These are phyloP conservation scores for Colletotrichum tofieldiae DNA, from an alignment of 2,329 filamentous ascomycete species.

Conservation along the genomic window DNA sequence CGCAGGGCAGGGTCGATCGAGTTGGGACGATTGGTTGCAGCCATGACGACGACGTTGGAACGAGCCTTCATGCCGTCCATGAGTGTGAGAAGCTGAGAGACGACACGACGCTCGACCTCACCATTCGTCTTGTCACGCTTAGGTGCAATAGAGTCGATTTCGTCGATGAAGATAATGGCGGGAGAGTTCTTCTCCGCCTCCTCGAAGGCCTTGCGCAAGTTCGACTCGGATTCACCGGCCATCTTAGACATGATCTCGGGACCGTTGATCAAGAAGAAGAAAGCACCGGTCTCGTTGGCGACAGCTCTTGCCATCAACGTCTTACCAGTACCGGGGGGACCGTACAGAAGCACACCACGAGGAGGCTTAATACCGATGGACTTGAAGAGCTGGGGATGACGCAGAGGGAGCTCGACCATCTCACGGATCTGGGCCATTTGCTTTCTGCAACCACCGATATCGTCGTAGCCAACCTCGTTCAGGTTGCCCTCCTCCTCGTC, in stretches of 20 bases:
- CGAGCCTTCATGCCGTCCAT: constrained; percentile 99
- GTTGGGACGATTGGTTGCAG: constrained; percentile 98
- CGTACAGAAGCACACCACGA: constrained; percentile 96
- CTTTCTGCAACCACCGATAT: constrained; percentile 99
- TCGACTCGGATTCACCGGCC: constrained; percentile 99
- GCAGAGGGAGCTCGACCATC: constrained; percentile 95
- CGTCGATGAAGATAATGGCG: constrained; percentile 99
- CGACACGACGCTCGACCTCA: constrained; percentile 97
- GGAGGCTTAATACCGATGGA: constrained; percentile 99
- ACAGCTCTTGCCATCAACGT: constrained; percentile 99
- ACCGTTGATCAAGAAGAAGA: constrained; percentile 99
- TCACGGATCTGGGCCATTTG: constrained; percentile 99
- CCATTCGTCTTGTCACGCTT: constrained; percentile 99
- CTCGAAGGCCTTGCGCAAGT: constrained; percentile 98
- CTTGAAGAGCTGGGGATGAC: constrained; percentile 99
- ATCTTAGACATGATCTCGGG: constrained; percentile 99
- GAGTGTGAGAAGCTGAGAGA: constrained; percentile 94
- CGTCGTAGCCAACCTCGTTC: constrained; percentile 98
- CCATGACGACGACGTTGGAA: constrained; percentile 99
- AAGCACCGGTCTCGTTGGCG: constrained; percentile 98
- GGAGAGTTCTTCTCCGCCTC: constrained; percentile 99
- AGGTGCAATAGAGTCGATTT: constrained; percentile 98
- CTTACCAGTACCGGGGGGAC: constrained; percentile 99
- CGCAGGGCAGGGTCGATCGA: constrained; percentile 98
- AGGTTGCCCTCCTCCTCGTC: constrained; percentile 99